A percentile compares a stretch with the other conserved stretches of the same genome.
Conservation (phyloP, 345 rosid genomes). For the Eucalyptus cloeziana region DNA sequence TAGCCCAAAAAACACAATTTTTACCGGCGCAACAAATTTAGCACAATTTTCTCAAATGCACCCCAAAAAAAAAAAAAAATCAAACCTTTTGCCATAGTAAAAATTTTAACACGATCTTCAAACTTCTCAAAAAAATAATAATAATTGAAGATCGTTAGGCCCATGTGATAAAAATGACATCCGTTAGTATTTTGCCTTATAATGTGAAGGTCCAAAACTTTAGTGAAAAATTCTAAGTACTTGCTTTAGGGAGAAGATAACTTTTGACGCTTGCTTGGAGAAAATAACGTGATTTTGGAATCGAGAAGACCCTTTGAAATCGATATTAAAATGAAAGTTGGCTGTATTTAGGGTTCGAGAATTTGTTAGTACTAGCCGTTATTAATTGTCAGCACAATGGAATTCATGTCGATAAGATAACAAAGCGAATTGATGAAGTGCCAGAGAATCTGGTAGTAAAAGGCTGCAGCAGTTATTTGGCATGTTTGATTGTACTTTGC, state of each 20-base stretch:
- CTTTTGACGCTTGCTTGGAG: not conserved
- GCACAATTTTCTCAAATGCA: not conserved
- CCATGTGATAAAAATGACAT: not conserved
- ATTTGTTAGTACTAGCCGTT: not conserved
- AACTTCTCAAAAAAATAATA: not conserved
- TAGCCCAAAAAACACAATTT: not conserved
- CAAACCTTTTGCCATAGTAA: not conserved
- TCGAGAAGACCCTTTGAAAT: not conserved
- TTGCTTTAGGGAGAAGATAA: no score
- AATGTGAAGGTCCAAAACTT: not conserved
- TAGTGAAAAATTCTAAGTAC: not conserved
- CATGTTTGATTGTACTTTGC: not conserved
- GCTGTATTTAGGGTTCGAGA: not conserved
- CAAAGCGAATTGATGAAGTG: not conserved
- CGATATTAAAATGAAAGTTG: not conserved
- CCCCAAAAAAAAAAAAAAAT: not conserved
- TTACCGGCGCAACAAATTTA: fast-evolving
- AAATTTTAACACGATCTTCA: fast-evolving
- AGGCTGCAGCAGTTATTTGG: not conserved
- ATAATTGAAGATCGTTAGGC: not conserved
- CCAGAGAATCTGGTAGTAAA: not conserved
- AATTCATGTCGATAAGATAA: not conserved
- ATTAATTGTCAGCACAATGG: not conserved
- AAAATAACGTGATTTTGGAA: not conserved
- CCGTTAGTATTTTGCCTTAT: not conserved